Evolutionary conservation across 1,284 basidiomycete species (phyloP).

Genomic region (Trametes sp.): DNA sequence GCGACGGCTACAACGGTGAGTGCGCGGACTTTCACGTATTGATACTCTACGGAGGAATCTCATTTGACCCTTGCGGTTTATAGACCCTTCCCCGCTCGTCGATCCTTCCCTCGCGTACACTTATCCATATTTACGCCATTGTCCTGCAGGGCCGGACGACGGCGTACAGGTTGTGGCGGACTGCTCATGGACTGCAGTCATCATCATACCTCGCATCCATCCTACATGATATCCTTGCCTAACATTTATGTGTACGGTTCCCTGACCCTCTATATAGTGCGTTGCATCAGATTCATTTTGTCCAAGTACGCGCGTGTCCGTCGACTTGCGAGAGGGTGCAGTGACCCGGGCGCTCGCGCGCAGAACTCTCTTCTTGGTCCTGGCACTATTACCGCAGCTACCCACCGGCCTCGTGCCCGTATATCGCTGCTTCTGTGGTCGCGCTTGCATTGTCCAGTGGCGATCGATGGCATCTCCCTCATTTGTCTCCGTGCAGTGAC

Average conservation of each 20-base stretch:
- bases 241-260: conserved; percentile 6
- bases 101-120: neutral
- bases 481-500: neutral
- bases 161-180: conserved; percentile 12
- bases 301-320: neutral
- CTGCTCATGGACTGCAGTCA: neutral
- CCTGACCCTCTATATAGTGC: neutral
- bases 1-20: neutral
- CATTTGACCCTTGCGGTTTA: neutral
- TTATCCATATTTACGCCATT: conserved; percentile 11
- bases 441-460: neutral
- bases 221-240: conserved; percentile 15
- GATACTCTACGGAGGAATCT: neutral
- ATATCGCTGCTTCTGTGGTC: neutral
- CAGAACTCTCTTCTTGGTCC: neutral
- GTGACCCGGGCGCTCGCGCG: neutral
- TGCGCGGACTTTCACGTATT: neutral
- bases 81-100: neutral
- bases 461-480: neutral
- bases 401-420: conserved; percentile 1
- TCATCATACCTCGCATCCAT: conserved; percentile 17
- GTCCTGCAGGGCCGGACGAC: conserved; percentile 21
- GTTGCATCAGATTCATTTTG: neutral
- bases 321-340: neutral
- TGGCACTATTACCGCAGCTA: conserved; percentile 14